Percentiles rank a stretch among this genome's conserved stretches.
These are phyloP conservation scores for Chrysoporthe cubensis DNA, from an alignment of 2,329 filamentous ascomycete species.

Conservation along the genomic window DNA sequence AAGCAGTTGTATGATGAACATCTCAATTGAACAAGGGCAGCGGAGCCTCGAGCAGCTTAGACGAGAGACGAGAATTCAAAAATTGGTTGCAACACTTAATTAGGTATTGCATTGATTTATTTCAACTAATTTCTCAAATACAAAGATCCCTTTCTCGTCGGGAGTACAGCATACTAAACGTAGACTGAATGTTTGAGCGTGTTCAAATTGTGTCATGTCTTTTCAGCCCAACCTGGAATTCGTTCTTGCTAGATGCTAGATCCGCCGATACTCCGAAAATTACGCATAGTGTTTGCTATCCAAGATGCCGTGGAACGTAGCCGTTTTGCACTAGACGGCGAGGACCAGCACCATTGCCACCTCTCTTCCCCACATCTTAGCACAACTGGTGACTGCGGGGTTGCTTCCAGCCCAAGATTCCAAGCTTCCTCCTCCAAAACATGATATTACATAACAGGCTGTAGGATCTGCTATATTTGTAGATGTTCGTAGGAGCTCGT, in stretches of 20 bases:
- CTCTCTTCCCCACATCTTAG: neutral
- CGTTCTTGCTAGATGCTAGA: neutral
- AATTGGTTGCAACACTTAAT: neutral
- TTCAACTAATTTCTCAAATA: neutral
- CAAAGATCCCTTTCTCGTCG: neutral
- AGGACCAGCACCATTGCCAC: neutral
- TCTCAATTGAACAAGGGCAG: neutral
- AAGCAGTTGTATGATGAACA: neutral
- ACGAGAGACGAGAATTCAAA: neutral
- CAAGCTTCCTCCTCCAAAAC: neutral
- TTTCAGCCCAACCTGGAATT: neutral
- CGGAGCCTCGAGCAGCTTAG: neutral
- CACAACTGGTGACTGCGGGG: neutral
- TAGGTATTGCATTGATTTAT: neutral
- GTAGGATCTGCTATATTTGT: no score
- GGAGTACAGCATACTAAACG: neutral
- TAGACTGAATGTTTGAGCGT: neutral
- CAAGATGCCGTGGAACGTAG: neutral
- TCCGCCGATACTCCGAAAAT: neutral
- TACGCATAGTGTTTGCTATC: neutral
- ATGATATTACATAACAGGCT: neutral
- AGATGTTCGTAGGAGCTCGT: neutral
- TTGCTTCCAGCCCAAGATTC: neutral
- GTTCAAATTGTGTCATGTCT: neutral
- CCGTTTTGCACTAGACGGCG: neutral